Evolutionary conservation across 176 grass and related monocot genomes (phyloP), one percentile per base, ranked within the genome.

Genomic region (Phoenix dactylifera): DNA sequence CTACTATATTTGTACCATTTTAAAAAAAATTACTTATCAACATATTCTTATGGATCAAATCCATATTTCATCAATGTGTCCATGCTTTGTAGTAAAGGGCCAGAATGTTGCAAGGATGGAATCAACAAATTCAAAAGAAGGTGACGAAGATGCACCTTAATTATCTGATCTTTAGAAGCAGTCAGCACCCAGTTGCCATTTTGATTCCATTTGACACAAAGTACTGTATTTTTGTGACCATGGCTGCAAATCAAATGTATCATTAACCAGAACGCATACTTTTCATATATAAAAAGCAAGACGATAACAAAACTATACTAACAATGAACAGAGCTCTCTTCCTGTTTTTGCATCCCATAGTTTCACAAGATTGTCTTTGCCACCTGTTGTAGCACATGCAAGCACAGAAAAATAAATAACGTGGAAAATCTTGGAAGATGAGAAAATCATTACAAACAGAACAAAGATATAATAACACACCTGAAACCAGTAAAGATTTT

Each of bases 171-270:
- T 64, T 98, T 98, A 32, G 93, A 98, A 58, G 93, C 69, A 81
- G 87, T 98, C 76, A 98, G 65, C 60, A 98, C 79, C 93, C 93
- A 98, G 71, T 98, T 98, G 58, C 93, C 93, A 79, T 98, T 98
- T 70, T 86, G 93, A 78, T 98, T 98, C 93, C 93, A 98, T 72
- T 92, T 98, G 30, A 98, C 93, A 80, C 87, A 88, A 52, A 91
- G 84, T 57, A 97, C 93, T 64, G 86, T 97, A 55, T 97, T 97
- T 82, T 97, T 97, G 63, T 97, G 93, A 74, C 87, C 93, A 76
- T 97, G 93, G 69, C 87, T 97, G 79, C 72, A 88, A 25, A 80
- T 55, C 72, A 52, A 78, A 63, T 53, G 20, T 25, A 22, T 18
- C 16, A 51, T 25, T 60, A 50, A 50, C 57, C 25, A 72, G 26